Base-by-base conservation (phyloP, 2,329 filamentous ascomycete genomes). In the Graphium sp. region DNA sequence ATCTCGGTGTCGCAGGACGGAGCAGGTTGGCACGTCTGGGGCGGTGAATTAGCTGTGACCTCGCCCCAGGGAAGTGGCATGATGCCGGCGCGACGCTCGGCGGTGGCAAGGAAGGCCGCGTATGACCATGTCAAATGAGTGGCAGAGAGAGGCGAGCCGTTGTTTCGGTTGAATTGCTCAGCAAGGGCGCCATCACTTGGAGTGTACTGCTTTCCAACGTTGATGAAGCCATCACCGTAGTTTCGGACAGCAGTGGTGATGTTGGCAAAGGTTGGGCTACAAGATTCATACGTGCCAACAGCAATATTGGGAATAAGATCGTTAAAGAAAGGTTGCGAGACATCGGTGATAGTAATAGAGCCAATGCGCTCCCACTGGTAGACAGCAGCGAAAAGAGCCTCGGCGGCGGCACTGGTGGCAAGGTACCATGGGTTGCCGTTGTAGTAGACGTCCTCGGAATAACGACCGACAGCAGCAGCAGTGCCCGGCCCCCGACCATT, bases 401-500 rank as follows among this genome's bases (percentile, higher is more conserved):
- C 81, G 4, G 80, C 82, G 1, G 78, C 78, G 2, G 78, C 79
- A 18, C 83, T 59, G 1, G 77, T 87, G 40, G 66, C 66, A 9
- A 87, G 60, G 41, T 83, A 80, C 81, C 81, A 89, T 2, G 81
- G 81, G 47, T 89, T 84, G 2, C 79, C 80, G 34, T 69, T 69
- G 48, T 74, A 77, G 50, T 87, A 89, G 4, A 59, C 50, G 39
- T 91, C 80, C 46, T 81, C 75, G 0, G 71, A 51, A 43, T 83
- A 82, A 34, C 77, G 58, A 24, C 77, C 76, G 5, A 77, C 55
- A 6, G 69, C 62, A 7, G 71, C 59, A 6, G 75, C 75, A 11
- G 51, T 49, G 13, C 74, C 72, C 18, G 62, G 49, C 3, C 64
- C 40, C 28, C 74, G 68, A 5, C 71, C 75, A 5, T 53, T 56